Evolutionary conservation across 202 grass and related monocot species (phyloP).

Genomic region (Dendrocalamus latiflorus): DNA sequence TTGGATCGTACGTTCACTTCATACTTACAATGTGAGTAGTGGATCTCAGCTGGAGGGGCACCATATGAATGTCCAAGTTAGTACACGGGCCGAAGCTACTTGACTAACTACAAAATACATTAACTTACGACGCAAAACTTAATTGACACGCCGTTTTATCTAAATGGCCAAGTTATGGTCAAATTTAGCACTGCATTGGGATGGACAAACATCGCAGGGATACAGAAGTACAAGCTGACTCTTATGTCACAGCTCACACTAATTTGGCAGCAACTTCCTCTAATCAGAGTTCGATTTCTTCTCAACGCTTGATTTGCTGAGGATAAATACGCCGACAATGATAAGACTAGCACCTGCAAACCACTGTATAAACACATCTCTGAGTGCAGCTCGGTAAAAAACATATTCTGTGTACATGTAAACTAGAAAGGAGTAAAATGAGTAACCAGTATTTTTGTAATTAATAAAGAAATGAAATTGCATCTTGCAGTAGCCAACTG

Average conservation of each 20-base stretch:
- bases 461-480: not conserved
- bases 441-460: too few relatives aligned
- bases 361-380: slow-evolving; percentile 51
- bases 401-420: not conserved
- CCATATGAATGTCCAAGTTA: not conserved
- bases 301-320: slow-evolving; percentile 69
- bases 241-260: too few relatives aligned
- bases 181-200: too few relatives aligned
- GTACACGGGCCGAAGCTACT: not conserved
- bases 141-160: too few relatives aligned
- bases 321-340: slow-evolving; percentile 83
- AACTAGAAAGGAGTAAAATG: not conserved
- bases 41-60: not conserved
- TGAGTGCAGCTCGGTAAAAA: not conserved
- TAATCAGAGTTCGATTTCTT: slow-evolving; percentile 54
- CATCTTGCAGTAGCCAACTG: not conserved
- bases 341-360: slow-evolving; percentile 70
- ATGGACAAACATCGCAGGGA: too few relatives aligned
- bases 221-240: too few relatives aligned
- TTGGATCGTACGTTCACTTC: not conserved
- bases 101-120: not conserved
- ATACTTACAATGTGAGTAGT: not conserved
- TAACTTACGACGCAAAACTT: not conserved
- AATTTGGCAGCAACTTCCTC: too few relatives aligned
- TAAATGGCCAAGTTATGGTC: too few relatives aligned